These are phyloP conservation scores for Excoecaria agallocha DNA, from an alignment of 345 rosid species.

Conservation along the genomic window DNA sequence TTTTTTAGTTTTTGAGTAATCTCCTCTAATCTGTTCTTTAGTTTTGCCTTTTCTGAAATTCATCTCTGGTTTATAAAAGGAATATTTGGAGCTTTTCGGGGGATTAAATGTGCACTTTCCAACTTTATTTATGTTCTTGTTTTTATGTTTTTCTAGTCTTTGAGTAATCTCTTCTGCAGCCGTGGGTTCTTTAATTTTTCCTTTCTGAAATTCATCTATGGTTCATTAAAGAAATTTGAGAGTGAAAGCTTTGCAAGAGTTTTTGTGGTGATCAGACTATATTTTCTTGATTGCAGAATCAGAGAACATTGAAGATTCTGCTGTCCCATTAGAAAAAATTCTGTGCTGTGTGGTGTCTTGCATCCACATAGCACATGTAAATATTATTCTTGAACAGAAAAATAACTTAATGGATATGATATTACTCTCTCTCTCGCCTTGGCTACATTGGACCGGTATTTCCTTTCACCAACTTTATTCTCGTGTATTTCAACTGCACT, in stretches of 20 bases:
- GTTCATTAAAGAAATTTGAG: neutral
- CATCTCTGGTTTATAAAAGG: neutral
- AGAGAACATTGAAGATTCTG: conserved; percentile 46
- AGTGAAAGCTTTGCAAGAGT: neutral
- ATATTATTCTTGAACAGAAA: conserved; percentile 52
- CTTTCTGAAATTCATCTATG: neutral
- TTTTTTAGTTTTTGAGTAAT: neutral
- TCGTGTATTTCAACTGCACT: neutral
- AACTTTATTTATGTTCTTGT: neutral
- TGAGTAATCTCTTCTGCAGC: neutral
- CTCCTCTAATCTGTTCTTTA: neutral
- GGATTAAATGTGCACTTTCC: neutral
- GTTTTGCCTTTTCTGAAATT: neutral
- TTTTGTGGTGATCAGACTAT: neutral
- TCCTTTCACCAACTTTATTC: conserved; percentile 14
- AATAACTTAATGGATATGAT: conserved; percentile 54
- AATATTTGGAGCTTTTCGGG: neutral
- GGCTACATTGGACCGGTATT: conserved; percentile 82
- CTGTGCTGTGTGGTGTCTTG: conserved; percentile 63
- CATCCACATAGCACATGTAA: conserved; percentile 56
- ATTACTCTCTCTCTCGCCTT: conserved; percentile 55
- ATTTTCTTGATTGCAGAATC: conserved; percentile 43
- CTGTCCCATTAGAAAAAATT: conserved; percentile 62
- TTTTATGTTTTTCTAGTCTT: neutral
- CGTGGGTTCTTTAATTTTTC: neutral